Evolutionary conservation across 331 rosid genomes (phyloP), one percentile per base, ranked within the genome.

Genomic region (Rosa hybrid): DNA sequence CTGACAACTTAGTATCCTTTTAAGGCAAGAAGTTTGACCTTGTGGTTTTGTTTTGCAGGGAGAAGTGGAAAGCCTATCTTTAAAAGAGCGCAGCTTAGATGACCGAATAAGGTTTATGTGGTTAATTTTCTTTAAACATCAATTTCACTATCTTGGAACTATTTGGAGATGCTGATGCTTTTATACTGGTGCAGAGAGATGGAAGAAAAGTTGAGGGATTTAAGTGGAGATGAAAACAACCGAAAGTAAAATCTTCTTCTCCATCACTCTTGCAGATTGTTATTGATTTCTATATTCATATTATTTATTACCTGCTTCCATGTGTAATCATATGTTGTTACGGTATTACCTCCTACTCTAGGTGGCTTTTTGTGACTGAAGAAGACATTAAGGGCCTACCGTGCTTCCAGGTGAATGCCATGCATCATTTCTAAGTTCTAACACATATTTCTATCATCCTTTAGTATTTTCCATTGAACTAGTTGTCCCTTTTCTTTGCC

Each of bases 361-460:
- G 99, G 90, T 91, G 83, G 88, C 96, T 96, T 82, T 96, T 89
- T 82, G 97, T 96, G 64, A 91, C 97, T 2, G 98, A 96, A 81
- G 99, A 96, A 57, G 98, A 96, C 80, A 93, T 96, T 46, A 96
- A 96, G 88, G 84, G 85, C 78, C 76, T 89, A 80, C 99, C 97
- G 42, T 84, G 97, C 91, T 91, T 96, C 77, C 96, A 84, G 85
- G 99, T 90, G 70, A 84, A 79, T 74, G 10, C 78, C 57, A 45
- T 56, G 45, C 34, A 45, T 54, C 59, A 65, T 41, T 78, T 83
- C 53, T 60, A 80, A 54, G 39, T 81, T 80, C 38, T 53, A 79
- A 39, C 49, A 21, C 75, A 45, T 76, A 56, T 21, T 54, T 68
- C 67, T 38, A 57, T 46, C 53, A 59, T 60, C 60, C 49, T 65